Base-by-base conservation (phyloP, 352 stramenopile species). In the Globisporangium irregulare region DNA sequence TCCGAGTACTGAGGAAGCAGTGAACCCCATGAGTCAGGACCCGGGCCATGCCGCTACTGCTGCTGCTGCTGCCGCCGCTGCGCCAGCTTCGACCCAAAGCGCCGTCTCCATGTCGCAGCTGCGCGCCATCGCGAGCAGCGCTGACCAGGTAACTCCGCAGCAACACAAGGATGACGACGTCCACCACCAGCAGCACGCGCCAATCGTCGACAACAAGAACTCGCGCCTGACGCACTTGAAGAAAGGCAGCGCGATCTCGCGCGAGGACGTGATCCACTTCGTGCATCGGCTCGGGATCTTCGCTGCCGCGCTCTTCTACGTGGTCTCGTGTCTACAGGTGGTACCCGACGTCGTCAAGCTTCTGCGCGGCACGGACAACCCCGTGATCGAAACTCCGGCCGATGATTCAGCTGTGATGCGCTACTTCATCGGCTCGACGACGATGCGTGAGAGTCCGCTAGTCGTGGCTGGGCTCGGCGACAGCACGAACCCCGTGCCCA, bases 401-500 rank as follows among this genome's bases (percentile, higher is more conserved):
- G 41, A 66, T 53, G 69, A 27, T 67, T 76, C 64, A 3, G 58
- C 15, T 58, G 64, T 34, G 58, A 79, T 61, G 67, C 70, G 20
- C 55, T 54, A n/a, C 20, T 55, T 57, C 50, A 60, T 68, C 24
- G 68, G 72, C 14, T 59, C 27, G 6, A 61, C 61, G 8, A 61
- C 68, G 10, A 75, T 86, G 55, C 61, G 70, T 22, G 67, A 84
- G 79, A 84, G 79, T 65, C 65, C 71, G 0, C 62, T 86, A 0
- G 58, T 86, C 9, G 53, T 75, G 20, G 59, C 59, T 8, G 25
- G 70, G 0, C 58, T 84, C 6, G 18, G 29, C 8, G 62, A 68
- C 24, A 60, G 75, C 20, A 84, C 73, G 0, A 66, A 60, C 1
- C 64, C 75, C 22, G 59, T 74, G n/a, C 51, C 64, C 32, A 70